Base-by-base conservation (phyloP, 164 flowering plant genomes). In the Stephania yunnanensis region DNA sequence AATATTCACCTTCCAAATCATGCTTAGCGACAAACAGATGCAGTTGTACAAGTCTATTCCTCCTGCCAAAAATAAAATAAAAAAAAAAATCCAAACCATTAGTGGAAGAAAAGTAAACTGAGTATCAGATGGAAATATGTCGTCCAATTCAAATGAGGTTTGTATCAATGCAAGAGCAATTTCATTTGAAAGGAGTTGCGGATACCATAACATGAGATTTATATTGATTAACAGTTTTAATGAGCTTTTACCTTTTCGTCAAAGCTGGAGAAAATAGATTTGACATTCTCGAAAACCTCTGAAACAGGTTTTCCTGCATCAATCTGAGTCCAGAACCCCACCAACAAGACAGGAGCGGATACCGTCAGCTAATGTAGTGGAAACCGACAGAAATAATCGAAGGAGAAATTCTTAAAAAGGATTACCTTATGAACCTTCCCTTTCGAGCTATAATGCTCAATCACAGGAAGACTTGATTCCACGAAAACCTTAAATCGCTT, bases 391-490 rank as follows among this genome's bases (percentile, higher is more conserved):
- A 17, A 25, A 42, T 66, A 10, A 36, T 1, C 36, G 5, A 45
- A 46, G 31, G 22, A 44, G 68, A 42, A 20, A 19, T 5, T 61
- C 66, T 63, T 36, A 36, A 36, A 36, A 36, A 36, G 11, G 25
- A 68, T 78, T 83, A 93, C 96, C 97, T 89, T 88, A 52, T 82
- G 78, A 78, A 93, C 90, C 83, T 91, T 91, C 72, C 87, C 96
- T 82, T 85, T 90, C 10, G 89, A 74, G 10, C 78, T 73, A 69
- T 90, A 93, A 77, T 93, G 84, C 75, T 90, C 85, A 77, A 93
- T 71, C 72, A 93, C 94, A 50, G 98, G 91, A 55, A 91, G 75
- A 79, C 93, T 93, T 71, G 96, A 90, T 72, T 93, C 98, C 46
- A 86, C 42, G 70, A 88, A 93, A 73, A 91, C 94, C 81, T 87